phyloP scores from a whole-genome alignment of 2,329 filamentous ascomycete genomes.

The Phoma sp. region DNA sequence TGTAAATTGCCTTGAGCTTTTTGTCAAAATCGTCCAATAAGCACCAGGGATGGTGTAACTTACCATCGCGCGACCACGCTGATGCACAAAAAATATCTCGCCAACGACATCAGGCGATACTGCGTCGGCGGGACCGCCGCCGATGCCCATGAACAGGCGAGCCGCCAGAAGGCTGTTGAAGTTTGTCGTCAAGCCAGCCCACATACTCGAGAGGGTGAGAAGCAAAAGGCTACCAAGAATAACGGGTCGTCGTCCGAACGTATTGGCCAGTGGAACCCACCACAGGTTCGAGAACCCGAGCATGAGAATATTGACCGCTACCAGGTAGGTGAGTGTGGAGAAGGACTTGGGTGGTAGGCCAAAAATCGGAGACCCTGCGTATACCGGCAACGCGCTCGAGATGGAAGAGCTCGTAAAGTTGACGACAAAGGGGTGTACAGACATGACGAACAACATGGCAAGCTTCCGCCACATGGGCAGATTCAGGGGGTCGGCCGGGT shows the following conservation, averaged over 20 bases:
- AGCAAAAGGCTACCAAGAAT: slow-evolving; percentile 46
- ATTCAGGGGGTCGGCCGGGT: slow-evolving; percentile 51
- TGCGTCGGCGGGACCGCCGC: slow-evolving; percentile 47
- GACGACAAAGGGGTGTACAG: slow-evolving; percentile 46
- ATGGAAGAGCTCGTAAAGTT: slow-evolving; percentile 48
- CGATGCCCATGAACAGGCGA: slow-evolving; percentile 48
- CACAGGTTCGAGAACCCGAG: slow-evolving; percentile 49
- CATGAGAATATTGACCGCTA: slow-evolving; percentile 50
- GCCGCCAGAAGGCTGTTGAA: slow-evolving; percentile 49
- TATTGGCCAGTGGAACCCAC: slow-evolving; percentile 52
- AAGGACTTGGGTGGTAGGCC: slow-evolving; percentile 41
- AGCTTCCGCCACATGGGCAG: slow-evolving; percentile 47
- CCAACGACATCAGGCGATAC: slow-evolving; percentile 51
- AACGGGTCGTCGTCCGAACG: slow-evolving; percentile 49
- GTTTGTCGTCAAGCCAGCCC: slow-evolving; percentile 48
- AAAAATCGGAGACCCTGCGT: slow-evolving; percentile 41
- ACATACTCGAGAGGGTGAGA: slow-evolving; percentile 45
- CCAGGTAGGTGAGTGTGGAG: slow-evolving; percentile 43
- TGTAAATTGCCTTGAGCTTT: slow-evolving; percentile 47
- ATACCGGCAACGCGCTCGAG: slow-evolving; percentile 45
- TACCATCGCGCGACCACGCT: slow-evolving; percentile 51
- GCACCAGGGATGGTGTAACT: background rate
- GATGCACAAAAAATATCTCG: slow-evolving; percentile 52
- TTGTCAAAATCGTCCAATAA: background rate
- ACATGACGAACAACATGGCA: slow-evolving; percentile 47